Conservation (phyloP, 2,329 filamentous ascomycete genomes). For the Clathrospora elynae region DNA sequence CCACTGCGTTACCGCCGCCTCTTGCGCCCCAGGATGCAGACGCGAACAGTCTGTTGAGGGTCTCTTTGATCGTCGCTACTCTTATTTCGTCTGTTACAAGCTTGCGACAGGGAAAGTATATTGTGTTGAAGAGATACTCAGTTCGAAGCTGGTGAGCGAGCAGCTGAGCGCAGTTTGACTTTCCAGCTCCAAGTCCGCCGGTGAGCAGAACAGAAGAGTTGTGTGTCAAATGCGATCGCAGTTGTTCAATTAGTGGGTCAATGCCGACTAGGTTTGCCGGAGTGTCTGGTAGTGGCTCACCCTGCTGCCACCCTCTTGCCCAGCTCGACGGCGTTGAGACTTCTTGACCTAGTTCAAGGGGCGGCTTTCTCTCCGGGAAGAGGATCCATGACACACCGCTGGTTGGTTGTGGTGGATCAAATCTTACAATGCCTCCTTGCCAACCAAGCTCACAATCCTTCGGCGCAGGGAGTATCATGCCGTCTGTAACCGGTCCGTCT, state of each 20-base stretch:
- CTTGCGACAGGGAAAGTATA: slow-evolving; percentile 85
- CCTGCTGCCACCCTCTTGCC: slow-evolving; percentile 56
- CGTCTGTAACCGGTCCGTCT: slow-evolving; percentile 85
- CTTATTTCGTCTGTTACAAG: slow-evolving; percentile 90
- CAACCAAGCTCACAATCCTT: slow-evolving; percentile 64
- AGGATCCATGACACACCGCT: slow-evolving; percentile 68
- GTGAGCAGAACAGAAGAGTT: slow-evolving; percentile 89
- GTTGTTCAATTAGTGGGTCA: slow-evolving; percentile 72
- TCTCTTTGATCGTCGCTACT: slow-evolving; percentile 89
- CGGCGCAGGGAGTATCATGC: slow-evolving; percentile 73
- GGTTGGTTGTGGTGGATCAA: slow-evolving; percentile 63
- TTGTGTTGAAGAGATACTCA: slow-evolving; percentile 77
- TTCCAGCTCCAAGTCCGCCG: slow-evolving; percentile 87
- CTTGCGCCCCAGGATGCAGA: slow-evolving; percentile 88
- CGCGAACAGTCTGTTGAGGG: slow-evolving; percentile 81
- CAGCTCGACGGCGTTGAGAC: slow-evolving; percentile 67
- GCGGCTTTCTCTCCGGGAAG: slow-evolving; percentile 73
- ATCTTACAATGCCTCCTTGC: slow-evolving; percentile 82
- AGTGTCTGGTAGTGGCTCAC: slow-evolving; percentile 59
- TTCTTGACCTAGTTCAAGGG: slow-evolving; percentile 76
- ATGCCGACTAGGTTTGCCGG: slow-evolving; percentile 79
- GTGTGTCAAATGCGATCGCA: slow-evolving; percentile 77
- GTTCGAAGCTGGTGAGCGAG: slow-evolving; percentile 74
- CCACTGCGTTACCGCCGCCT: slow-evolving; percentile 78
- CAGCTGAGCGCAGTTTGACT: slow-evolving; percentile 78